Evolutionary conservation across 169 alveolate genomes (phyloP).

Genomic region (Babesia caballi): DNA sequence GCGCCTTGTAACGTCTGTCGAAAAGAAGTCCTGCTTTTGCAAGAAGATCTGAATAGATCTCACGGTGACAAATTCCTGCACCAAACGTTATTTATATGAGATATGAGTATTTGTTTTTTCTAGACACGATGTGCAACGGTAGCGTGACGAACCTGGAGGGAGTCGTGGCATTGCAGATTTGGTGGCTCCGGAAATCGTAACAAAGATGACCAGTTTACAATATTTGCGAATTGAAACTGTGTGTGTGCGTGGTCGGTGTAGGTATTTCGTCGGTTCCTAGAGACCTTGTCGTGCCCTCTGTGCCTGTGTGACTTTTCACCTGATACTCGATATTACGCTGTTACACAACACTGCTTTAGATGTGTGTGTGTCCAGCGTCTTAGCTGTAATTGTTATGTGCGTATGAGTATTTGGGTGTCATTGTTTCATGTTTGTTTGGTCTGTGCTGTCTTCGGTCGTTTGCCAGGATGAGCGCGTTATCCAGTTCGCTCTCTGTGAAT

Average conservation of each 20-base stretch:
- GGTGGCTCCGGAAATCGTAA: no score
- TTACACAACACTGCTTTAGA: neutral
- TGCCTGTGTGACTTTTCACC: neutral
- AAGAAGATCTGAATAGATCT: conserved; percentile 16
- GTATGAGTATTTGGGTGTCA: neutral
- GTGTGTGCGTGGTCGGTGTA: neutral
- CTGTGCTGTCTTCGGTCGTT: neutral
- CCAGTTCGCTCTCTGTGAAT: conserved; percentile 47
- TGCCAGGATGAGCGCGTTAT: conserved; percentile 25
- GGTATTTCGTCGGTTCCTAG: neutral
- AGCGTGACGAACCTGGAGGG: conserved; percentile 17
- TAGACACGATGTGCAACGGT: neutral
- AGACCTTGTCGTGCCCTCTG: no score
- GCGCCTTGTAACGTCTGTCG: conserved; percentile 26
- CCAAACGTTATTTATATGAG: neutral
- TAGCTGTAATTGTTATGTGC: neutral
- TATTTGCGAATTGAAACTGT: no score
- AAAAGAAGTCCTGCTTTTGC: conserved; percentile 1
- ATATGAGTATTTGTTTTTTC: neutral
- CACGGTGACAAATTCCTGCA: conserved; percentile 17
- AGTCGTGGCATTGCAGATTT: conserved; percentile 7
- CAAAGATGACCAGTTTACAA: no score
- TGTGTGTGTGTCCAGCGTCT: neutral
- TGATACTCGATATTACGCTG: neutral
- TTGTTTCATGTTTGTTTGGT: neutral